Evolutionary conservation across 352 stramenopile species (phyloP).

Genomic region (Elongisporangium undulatum): DNA sequence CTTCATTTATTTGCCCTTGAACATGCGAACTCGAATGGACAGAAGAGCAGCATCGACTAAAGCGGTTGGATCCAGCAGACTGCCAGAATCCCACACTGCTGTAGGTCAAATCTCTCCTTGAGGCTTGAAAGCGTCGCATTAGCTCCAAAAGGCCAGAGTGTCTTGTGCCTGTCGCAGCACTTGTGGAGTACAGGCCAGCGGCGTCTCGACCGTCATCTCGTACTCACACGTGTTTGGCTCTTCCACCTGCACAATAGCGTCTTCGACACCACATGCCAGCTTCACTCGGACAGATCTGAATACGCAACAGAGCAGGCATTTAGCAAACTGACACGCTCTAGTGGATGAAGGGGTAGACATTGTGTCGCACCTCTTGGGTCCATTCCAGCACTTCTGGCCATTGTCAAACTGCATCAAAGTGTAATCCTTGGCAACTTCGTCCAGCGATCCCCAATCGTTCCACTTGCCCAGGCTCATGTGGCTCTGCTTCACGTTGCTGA

Average conservation of each 20-base stretch:
- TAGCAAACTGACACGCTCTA: background rate
- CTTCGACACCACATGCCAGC: conserved; percentile 75
- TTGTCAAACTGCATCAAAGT: conserved; percentile 71
- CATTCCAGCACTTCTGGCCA: conserved; percentile 91
- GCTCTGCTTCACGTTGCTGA: conserved; percentile 79
- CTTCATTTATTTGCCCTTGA: conserved; percentile 1
- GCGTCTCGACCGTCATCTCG: conserved; percentile 76
- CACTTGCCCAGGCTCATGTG: conserved; percentile 72
- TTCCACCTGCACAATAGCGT: conserved; percentile 86
- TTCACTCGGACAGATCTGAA: conserved; percentile 56
- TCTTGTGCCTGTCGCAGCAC: conserved; percentile 32
- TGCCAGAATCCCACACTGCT: too few species aligned
- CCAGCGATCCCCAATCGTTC: conserved; percentile 39
- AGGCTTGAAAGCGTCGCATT: background rate
- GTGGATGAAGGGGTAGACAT: background rate
- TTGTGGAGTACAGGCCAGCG: conserved; percentile 50
- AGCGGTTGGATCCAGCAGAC: too few species aligned
- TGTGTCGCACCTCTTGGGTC: conserved; percentile 53
- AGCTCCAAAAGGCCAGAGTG: conserved; percentile 50
- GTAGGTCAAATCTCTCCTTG: too few species aligned
- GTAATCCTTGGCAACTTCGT: conserved; percentile 20
- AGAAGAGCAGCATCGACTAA: too few species aligned
- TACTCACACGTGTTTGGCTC: conserved; percentile 93
- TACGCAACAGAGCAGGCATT: background rate
- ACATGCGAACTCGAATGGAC: background rate